Conservation (phyloP, 371 early-diverging fungal species). For the Amoeboaphelidium protococcarum region DNA sequence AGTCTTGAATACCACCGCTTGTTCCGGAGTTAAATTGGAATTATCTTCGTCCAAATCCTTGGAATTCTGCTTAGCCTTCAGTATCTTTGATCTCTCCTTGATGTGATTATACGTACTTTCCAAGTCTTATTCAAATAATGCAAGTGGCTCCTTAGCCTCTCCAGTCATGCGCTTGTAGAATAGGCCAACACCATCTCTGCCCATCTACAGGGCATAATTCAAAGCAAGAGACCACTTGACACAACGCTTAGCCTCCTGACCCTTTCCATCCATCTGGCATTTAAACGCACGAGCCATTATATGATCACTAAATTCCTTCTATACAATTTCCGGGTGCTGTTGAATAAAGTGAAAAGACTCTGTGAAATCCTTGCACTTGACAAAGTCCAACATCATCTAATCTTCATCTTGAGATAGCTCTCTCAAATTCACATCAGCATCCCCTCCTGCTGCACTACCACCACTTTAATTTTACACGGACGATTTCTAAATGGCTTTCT, state of each 20-base stretch:
- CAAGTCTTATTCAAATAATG: constrained; percentile 59
- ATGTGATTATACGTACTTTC: constrained; percentile 51
- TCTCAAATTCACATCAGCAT: not conserved
- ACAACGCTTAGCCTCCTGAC: constrained; percentile 28
- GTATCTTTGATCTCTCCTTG: constrained; percentile 35
- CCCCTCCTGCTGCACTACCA: constrained; percentile 22
- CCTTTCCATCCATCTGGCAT: constrained; percentile 37
- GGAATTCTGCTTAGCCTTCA: constrained; percentile 12
- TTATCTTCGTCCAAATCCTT: constrained; percentile 7
- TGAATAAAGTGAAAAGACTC: constrained; percentile 32
- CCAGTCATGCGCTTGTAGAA: constrained; percentile 40
- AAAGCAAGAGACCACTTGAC: constrained; percentile 53
- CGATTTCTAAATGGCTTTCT: constrained; percentile 19
- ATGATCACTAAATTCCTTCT: constrained; percentile 40
- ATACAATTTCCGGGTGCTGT: constrained; percentile 34
- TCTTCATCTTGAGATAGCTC: constrained; percentile 3
- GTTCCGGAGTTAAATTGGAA: constrained; percentile 10
- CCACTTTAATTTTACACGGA: constrained; percentile 14
- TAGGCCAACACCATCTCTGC: constrained; percentile 49
- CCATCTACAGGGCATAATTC: constrained; percentile 53
- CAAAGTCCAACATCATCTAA: constrained; percentile 14
- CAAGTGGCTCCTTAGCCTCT: constrained; percentile 27
- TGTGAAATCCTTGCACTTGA: constrained; percentile 30
- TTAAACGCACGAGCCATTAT: constrained; percentile 65
- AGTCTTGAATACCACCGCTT: constrained; percentile 30